Evolutionary conservation across 352 stramenopile genomes (phyloP).

Genomic region (Albugo laibachii): DNA sequence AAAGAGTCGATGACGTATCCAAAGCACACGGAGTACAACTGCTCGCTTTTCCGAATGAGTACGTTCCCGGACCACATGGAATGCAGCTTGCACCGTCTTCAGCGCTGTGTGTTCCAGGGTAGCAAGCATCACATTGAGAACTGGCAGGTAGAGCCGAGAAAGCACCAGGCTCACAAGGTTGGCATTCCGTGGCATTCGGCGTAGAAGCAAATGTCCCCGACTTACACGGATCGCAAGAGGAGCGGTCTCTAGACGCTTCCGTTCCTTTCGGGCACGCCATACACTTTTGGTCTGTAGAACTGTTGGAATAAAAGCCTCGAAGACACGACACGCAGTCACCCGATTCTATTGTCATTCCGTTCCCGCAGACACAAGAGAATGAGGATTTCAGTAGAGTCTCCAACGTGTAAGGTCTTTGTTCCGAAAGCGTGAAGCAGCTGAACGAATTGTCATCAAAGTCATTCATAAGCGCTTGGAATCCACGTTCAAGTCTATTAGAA

Average conservation of each 20-base stretch:
- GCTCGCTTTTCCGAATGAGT: constrained; percentile 6
- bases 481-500: constrained; percentile 19
- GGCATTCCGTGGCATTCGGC: constrained; percentile 14
- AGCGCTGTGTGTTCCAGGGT: constrained; percentile 12
- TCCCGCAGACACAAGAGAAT: constrained; percentile 1
- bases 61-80: constrained; percentile 11
- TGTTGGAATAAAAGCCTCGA: neutral
- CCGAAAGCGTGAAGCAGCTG: constrained; percentile 19
- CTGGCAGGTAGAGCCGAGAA: neutral
- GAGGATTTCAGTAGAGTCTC: constrained; percentile 1
- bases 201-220: constrained; percentile 24
- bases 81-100: constrained; percentile 9
- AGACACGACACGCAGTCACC: neutral
- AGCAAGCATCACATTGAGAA: constrained; percentile 7
- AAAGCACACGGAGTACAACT: constrained; percentile 20
- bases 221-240: constrained; percentile 13
- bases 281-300: constrained; percentile 2
- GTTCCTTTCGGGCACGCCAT: neutral
- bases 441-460: constrained; percentile 9
- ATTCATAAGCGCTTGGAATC: constrained; percentile 11
- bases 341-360: constrained; percentile 9
- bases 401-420: neutral
- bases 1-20: constrained; percentile 11
- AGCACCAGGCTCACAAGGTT: constrained; percentile 13
- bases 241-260: neutral